Evolutionary conservation across 192 early-diverging fungal genomes (phyloP).

Genomic region (Cladochytrium replicatum): DNA sequence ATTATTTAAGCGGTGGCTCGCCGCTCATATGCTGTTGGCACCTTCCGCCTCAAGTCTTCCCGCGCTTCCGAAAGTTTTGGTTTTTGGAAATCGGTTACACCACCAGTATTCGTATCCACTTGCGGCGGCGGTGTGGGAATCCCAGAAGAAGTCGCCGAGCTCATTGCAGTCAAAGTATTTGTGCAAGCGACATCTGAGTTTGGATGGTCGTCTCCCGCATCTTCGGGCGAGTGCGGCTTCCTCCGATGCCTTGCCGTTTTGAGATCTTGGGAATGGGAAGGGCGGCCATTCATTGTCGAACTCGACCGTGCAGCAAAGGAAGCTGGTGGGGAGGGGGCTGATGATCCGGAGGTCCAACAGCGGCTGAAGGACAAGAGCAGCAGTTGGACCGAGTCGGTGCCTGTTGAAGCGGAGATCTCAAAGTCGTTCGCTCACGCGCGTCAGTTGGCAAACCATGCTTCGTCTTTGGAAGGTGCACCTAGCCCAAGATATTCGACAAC

Average conservation of each 20-base stretch:
- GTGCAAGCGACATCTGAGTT: slow-evolving; percentile 34
- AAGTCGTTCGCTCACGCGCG: slow-evolving; percentile 7
- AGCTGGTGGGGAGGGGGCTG: slow-evolving; percentile 10
- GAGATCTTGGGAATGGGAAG: slow-evolving; percentile 62
- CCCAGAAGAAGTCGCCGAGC: slow-evolving; percentile 69
- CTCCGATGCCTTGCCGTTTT: slow-evolving; percentile 66
- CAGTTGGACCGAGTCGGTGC: slow-evolving; percentile 42
- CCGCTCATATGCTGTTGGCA: slow-evolving; percentile 65
- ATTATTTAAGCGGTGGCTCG: slow-evolving; percentile 85
- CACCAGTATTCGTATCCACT: too few relatives aligned
- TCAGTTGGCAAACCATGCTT: slow-evolving; percentile 30
- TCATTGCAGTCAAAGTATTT: slow-evolving; percentile 63
- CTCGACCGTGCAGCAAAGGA: slow-evolving; percentile 51
- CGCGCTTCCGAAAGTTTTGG: too few relatives aligned
- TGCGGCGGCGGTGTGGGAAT: slow-evolving; percentile 48
- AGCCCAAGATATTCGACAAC: too few relatives aligned
- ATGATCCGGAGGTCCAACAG: slow-evolving; percentile 5
- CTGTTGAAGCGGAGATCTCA: not conserved
- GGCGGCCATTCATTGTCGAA: slow-evolving; percentile 70
- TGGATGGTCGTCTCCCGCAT: slow-evolving; percentile 44
- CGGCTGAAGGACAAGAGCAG: not conserved
- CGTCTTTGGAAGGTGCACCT: too few relatives aligned
- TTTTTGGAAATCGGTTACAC: too few relatives aligned
- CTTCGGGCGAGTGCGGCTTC: slow-evolving; percentile 69
- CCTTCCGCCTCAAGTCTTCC: not conserved